A percentile compares a stretch with the other conserved stretches of the same genome.
These are phyloP conservation scores for Citeromyces hawaiiensis DNA, from an alignment of 1,139 yeast genomes.

Conservation along the genomic window DNA sequence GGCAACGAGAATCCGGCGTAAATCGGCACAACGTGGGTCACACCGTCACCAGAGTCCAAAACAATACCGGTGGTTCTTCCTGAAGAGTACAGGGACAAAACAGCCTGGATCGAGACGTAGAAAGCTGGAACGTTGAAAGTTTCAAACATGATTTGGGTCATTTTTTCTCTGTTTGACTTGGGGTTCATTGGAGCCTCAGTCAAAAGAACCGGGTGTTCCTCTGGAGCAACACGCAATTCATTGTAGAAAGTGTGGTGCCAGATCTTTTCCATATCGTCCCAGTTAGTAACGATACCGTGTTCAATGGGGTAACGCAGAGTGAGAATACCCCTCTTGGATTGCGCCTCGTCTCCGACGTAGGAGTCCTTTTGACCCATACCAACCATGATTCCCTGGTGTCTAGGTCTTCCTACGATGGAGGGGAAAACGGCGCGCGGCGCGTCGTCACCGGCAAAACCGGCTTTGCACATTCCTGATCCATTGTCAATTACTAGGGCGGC, in stretches of 20 bases:
- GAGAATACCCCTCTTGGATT: conserved; percentile 99
- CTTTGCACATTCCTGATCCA: conserved; percentile 99
- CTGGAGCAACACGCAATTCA: conserved; percentile 74
- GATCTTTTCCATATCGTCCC: conserved; percentile 84
- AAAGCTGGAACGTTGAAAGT: conserved; percentile 98
- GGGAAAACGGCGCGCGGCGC: conserved; percentile 99
- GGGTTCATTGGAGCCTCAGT: conserved; percentile 99
- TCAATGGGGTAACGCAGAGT: conserved; percentile 98
- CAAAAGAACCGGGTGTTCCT: conserved; percentile 69
- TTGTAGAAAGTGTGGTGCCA: conserved; percentile 27
- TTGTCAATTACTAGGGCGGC: conserved; percentile 80
- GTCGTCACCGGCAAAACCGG: conserved; percentile 99
- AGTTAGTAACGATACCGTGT: conserved; percentile 99
- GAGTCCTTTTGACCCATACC: conserved; percentile 99
- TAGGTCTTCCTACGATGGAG: conserved; percentile 99
- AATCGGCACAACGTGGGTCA: conserved; percentile 99
- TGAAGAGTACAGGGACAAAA: conserved; percentile 92
- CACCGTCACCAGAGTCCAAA: conserved; percentile 99
- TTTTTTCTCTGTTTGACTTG: conserved; percentile 97
- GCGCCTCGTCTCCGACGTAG: conserved; percentile 99
- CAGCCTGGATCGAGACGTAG: conserved; percentile 98
- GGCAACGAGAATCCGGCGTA: conserved; percentile 99
- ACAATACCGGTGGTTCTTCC: conserved; percentile 99
- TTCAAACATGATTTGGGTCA: conserved; percentile 98
- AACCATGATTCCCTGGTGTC: conserved; percentile 99